Evolutionary conservation across 768 basidiomycete genomes (phyloP).

Genomic region (Kwoniella newhampshirensis): DNA sequence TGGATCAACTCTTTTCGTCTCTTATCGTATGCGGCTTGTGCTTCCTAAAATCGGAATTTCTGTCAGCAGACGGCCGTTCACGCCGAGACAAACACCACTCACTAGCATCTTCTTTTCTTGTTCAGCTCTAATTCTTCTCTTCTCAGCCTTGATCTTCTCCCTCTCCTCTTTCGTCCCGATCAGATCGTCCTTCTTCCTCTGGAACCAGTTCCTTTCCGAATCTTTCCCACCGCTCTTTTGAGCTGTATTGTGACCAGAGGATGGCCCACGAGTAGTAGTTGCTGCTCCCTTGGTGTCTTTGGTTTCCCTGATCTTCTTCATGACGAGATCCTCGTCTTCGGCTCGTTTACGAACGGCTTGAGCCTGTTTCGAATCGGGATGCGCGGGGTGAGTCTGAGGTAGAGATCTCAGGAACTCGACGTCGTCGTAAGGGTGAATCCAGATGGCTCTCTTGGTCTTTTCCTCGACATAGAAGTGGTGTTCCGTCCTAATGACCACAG

Average conservation of each 20-base stretch:
- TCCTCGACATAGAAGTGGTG: slow-evolving; percentile 53
- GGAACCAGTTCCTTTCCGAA: slow-evolving; percentile 39
- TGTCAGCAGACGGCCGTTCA: no score
- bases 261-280: not conserved
- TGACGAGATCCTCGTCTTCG: slow-evolving; percentile 25
- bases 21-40: slow-evolving; percentile 31
- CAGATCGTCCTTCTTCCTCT: slow-evolving; percentile 38
- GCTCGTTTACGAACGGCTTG: slow-evolving; percentile 22
- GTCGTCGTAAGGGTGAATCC: slow-evolving; percentile 53
- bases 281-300: not conserved
- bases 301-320: slow-evolving; percentile 7
- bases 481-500: not conserved
- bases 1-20: slow-evolving; percentile 35
- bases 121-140: slow-evolving; percentile 27
- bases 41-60: slow-evolving; percentile 23
- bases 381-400: slow-evolving; percentile 48
- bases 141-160: slow-evolving; percentile 31
- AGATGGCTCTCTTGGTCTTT: slow-evolving; percentile 41
- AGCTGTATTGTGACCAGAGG: not conserved
- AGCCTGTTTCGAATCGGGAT: slow-evolving; percentile 46
- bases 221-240: slow-evolving; percentile 3
- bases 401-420: slow-evolving; percentile 43
- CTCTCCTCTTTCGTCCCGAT: slow-evolving; percentile 40
- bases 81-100: slow-evolving; percentile 3
- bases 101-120: slow-evolving; percentile 36